These are phyloP conservation scores for Hypoxylon crocopeplum DNA, from an alignment of 495 filamentous ascomycete genomes.

Conservation along the genomic window DNA sequence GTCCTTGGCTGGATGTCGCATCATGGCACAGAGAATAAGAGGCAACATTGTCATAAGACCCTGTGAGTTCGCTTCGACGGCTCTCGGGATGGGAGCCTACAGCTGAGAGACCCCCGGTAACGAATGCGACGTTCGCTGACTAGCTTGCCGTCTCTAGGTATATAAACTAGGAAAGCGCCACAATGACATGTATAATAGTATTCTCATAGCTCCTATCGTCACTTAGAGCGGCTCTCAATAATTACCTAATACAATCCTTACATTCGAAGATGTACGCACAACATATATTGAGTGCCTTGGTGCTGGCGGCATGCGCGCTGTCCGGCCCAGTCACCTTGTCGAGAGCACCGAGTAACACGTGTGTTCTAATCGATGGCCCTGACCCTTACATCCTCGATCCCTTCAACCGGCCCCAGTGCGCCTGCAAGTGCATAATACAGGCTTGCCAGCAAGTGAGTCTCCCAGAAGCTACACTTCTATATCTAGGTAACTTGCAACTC, in stretches of 20 bases:
- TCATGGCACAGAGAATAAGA: no score
- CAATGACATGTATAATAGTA: background rate
- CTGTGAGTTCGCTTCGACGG: no score
- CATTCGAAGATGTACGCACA: slow-evolving; percentile 13
- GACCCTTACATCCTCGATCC: slow-evolving; percentile 24
- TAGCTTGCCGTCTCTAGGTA: no score
- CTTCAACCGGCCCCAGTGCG: slow-evolving; percentile 29
- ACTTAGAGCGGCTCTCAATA: no score
- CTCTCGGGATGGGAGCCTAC: no score
- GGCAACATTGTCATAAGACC: no score
- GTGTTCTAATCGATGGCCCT: slow-evolving; percentile 26
- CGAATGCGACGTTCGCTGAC: no score
- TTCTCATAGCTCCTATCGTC: background rate
- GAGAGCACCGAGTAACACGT: slow-evolving; percentile 3
- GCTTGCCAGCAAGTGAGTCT: slow-evolving; percentile 22
- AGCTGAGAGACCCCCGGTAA: no score
- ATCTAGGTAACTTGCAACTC: background rate
- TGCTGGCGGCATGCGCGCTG: slow-evolving; percentile 9
- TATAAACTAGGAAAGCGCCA: no score
- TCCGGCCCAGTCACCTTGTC: background rate
- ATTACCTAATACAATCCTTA: background rate
- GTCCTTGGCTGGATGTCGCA: no score
- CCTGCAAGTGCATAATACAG: slow-evolving; percentile 22
- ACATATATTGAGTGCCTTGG: slow-evolving; percentile 12
- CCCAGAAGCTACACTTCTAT: background rate